Base-by-base conservation (phyloP, 768 basidiomycete genomes). In the Podaxis pistillaris region DNA sequence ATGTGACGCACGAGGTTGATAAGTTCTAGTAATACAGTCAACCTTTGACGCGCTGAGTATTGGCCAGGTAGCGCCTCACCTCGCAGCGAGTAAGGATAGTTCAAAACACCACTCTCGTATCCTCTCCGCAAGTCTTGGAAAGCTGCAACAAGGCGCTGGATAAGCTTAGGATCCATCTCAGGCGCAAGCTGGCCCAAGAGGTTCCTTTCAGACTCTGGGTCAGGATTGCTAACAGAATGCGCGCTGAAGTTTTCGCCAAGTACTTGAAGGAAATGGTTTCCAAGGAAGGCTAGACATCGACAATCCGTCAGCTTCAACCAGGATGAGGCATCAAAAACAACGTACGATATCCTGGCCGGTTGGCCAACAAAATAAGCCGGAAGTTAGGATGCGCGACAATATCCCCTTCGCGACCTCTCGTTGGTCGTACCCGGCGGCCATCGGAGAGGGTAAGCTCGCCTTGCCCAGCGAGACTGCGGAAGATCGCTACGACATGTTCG, bases 231-330 rank as follows among this genome's bases (percentile, higher is more conserved):
- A 26, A 89, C 82, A 1, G 86, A 81, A 71, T 88, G 87, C 26
- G 82, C 78, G 64, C 85, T 86, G 70, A 89, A 88, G 67, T 84
- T 86, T 70, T 89, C 87, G 2, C 87, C 87, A 2, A 88, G 78
- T 13, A 89, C 87, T 66, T 89, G 87, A 22, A 88, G 72, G 75
- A 89, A 89, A 69, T 89, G 86, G 64, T 89, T 89, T 1, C 87
- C 87, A 24, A 89, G 76, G 81, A 89, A 89, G 1, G 87, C 87
- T 89, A 57, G 13, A 12, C 17, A 59, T 24, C 5, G 24, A 9
- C 33, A 13, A 4, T 2, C 47, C 15, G 15, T 40, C 26, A 28
- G 30, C 13, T 19, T 28, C 44, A 44, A 24, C 22, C 41, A 13
- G 52, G 26, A n/a, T 12, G 12, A 17, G 4, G 6, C 26, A 8